Evolutionary conservation across 768 basidiomycete species (phyloP).

Genomic region (Naematelia encephala): DNA sequence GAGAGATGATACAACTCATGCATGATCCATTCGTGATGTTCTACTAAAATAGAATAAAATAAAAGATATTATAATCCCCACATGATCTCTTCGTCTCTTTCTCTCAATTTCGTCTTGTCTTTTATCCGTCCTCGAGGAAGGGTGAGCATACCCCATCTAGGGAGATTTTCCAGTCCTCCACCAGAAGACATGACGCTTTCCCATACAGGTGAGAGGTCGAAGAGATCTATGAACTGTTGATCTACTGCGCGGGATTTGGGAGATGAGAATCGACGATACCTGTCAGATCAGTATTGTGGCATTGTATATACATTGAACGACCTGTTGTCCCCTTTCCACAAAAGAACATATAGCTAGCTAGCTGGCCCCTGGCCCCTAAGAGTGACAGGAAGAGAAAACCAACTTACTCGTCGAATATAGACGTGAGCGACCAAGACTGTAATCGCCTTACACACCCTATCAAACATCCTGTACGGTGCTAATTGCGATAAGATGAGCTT

Average conservation of each 20-base stretch:
- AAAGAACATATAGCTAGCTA: no score
- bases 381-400: no score
- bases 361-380: no score
- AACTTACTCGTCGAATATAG: slow-evolving; percentile 47
- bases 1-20: neutral
- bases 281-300: slow-evolving; percentile 33
- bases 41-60: no score
- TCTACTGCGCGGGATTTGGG: slow-evolving; percentile 53
- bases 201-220: slow-evolving; percentile 44
- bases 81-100: neutral
- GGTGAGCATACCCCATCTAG: slow-evolving; percentile 38
- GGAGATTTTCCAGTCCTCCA: slow-evolving; percentile 35
- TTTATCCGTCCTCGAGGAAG: slow-evolving; percentile 15
- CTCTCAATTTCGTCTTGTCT: neutral
- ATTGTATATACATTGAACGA: no score
- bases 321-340: no score
- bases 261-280: slow-evolving; percentile 49
- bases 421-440: slow-evolving; percentile 50
- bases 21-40: neutral
- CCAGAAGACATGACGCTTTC: slow-evolving; percentile 28
- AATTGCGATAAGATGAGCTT: neutral
- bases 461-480: slow-evolving; percentile 54
- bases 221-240: slow-evolving; percentile 53
- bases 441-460: slow-evolving; percentile 52
- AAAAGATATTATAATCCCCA: neutral